Evolutionary conservation across 331 rosid genomes (phyloP).

Genomic region (Malus hybrid): DNA sequence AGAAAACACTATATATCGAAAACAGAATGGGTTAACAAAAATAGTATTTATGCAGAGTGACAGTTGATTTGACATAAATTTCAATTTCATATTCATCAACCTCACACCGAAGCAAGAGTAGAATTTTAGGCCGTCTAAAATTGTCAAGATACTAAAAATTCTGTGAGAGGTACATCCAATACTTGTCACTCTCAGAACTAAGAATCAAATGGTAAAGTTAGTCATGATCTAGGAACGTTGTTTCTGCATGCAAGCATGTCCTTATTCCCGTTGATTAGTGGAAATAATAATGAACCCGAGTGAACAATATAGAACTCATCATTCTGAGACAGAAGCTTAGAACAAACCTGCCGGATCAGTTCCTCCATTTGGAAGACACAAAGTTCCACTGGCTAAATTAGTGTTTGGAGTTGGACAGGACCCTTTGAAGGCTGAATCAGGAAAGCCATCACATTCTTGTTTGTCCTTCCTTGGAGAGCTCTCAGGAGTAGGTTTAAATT

Average conservation of each 20-base stretch:
- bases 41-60: too few relatives aligned
- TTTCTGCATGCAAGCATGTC: neutral
- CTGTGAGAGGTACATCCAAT: neutral
- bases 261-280: neutral
- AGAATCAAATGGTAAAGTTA: neutral
- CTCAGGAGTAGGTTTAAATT: conserved; percentile 21
- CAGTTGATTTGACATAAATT: neutral
- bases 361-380: conserved; percentile 13
- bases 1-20: neutral
- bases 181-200: neutral
- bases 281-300: neutral
- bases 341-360: conserved; percentile 32
- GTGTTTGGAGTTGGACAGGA: conserved; percentile 10
- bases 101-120: neutral
- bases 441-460: conserved; percentile 24
- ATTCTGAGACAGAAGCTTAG: conserved; percentile 6
- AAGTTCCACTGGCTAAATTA: conserved; percentile 10
- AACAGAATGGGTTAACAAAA: neutral
- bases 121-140: neutral
- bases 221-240: neutral
- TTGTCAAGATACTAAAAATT: neutral
- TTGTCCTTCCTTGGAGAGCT: conserved; percentile 19
- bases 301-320: neutral
- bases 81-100: neutral
- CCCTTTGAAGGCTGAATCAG: conserved; percentile 20